Base-by-base conservation (phyloP, 176 grass and related monocot species). In the Cymbopogon citratus region DNA sequence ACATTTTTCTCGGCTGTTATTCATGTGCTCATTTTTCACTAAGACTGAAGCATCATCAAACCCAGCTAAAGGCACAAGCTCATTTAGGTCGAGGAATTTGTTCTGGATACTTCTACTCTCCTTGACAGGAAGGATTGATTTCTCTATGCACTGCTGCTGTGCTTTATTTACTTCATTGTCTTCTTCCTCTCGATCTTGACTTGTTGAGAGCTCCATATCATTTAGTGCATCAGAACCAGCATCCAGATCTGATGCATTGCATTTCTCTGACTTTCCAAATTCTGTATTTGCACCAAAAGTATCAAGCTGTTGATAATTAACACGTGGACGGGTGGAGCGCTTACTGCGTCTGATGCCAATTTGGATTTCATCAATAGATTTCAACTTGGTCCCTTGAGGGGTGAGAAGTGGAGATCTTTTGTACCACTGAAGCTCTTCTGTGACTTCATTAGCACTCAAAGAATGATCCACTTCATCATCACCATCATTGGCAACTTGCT, bases 81-180 rank as follows among this genome's bases (percentile, higher is more conserved):
- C 90, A 23, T 95, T 98, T 66, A 98, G 85, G 57, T 93, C 88
- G 21, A 93, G 87, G 40, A 93, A 91, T 66, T 61, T 82, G 77
- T 87, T 86, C 68, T 61, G 71, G 19, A 40, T 63, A 38, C 76
- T 70, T 63, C 63, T 52, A 28, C 21, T 85, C 19, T 89, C 87
- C 49, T 83, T 71, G 23, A 73, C 56, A 56, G 81, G 75, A 63
- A 29, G 57, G 49, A 78, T 61, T 24, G 70, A 74, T 73, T 90
- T 92, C 45, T 91, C 83, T 67, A 69, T 31, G 36, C 8, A 19
- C 2, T 41, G 44, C 27, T 78, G 66, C 28, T 73, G 81, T 45
- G 78, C 87, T 83, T 97, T 85, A 38, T 80, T 82, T 48, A 52
- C 80, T 88, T 87, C 86, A 38, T 56, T 75, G 33, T 81, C 79